phyloP scores from a whole-genome alignment of 441 rosid species.

The Pelargonium australe region DNA sequence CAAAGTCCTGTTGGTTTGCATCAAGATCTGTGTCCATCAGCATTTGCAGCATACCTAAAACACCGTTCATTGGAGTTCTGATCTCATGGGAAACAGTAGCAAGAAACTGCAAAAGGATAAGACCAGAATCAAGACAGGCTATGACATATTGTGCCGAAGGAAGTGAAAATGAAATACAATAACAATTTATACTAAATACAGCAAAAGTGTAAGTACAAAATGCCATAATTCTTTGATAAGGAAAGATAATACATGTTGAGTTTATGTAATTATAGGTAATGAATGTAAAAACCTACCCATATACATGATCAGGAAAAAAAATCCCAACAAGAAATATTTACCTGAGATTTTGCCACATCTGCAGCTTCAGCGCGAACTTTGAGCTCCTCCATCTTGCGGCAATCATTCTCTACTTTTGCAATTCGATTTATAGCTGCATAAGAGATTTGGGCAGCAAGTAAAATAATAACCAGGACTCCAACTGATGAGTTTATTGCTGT shows the following conservation, averaged over 20 bases:
- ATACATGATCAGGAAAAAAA: not conserved
- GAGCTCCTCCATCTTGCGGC: conserved; percentile 61
- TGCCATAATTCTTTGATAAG: not conserved
- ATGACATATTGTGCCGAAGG: not conserved
- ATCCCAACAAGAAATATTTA: conserved; percentile 19
- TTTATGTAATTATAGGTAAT: not conserved
- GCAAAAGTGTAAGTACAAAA: not conserved
- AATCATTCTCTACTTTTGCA: conserved; percentile 70
- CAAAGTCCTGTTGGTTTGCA: conserved; percentile 66
- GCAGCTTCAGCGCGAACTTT: conserved; percentile 97
- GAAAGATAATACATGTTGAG: not conserved
- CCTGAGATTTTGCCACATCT: conserved; percentile 97
- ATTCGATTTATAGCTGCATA: conserved; percentile 69
- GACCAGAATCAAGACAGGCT: conserved; percentile 10
- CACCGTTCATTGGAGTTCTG: conserved; percentile 96
- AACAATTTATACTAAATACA: not conserved
- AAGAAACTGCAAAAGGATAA: conserved; percentile 59
- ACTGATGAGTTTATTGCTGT: conserved; percentile 59
- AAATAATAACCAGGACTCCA: conserved; percentile 57
- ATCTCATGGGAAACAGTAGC: conserved; percentile 98
- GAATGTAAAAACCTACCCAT: not conserved
- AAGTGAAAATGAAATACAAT: not conserved
- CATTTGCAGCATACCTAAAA: conserved; percentile 93
- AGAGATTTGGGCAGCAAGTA: conserved; percentile 72
- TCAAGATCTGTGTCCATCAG: conserved; percentile 86